Base-by-base conservation (phyloP, 1,139 yeast species). In the Sugiyamaella neomexicana region DNA sequence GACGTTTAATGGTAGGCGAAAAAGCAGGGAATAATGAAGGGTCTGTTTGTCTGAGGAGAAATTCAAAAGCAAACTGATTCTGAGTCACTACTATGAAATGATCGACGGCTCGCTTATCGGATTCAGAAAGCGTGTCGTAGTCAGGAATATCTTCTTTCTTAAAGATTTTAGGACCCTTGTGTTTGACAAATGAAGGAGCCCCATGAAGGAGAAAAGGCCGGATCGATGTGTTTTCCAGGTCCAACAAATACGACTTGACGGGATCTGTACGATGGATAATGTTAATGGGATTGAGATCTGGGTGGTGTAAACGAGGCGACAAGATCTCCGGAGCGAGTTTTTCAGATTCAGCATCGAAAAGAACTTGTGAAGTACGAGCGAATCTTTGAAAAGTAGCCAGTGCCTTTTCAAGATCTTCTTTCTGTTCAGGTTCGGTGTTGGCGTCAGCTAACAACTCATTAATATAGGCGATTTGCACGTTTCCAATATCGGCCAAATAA, bases 261-360 rank as follows among this genome's bases (percentile, higher is more conserved):
- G 62, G 56, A 47, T 62, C 64, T 6, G 57, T 52, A 27, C 62
- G 58, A 29, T 55, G 59, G 42, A 91, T 75, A 16, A 89, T 88
- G 68, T 93, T 93, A 79, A 90, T 77, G 31, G 99, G 98, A 69
- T 89, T 95, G 63, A 93, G 75, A 68, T 93, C 98, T 5, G 97
- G 95, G 59, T 83, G 79, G 61, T 74, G 81, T 53, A 93, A 73
- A 65, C 93, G 81, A 57, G 97, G 95, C 56, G 83, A 79, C 66
- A 87, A 79, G 51, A 90, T 73, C 54, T 82, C 65, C 5, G 61
- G 54, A 13, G 57, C 59, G 12, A 61, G 55, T 38, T 59, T 56
- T 37, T 62, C 63, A 7, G 57, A 59, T 44, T 61, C 62, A 54
- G 83, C 85, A 69, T 62, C 62, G 29, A 70, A 60, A 58, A 89